phyloP scores from a whole-genome alignment of 129 eudicot genomes.

The Chrysanthemum makinoi region DNA sequence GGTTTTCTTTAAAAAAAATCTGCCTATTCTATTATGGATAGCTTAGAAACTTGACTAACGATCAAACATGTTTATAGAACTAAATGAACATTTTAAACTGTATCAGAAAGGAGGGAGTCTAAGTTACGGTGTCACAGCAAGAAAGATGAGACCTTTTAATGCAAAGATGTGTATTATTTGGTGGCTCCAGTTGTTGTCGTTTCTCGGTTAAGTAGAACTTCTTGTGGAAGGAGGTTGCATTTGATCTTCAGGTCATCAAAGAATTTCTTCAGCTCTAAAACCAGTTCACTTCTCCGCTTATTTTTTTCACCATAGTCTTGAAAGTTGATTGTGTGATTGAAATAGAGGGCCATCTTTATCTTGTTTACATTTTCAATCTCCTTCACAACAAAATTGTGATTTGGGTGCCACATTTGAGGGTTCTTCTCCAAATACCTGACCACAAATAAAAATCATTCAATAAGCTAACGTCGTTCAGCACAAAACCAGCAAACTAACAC shows the following conservation, averaged over 20 bases:
- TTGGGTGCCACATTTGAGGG: conserved; percentile 75
- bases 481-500: neutral
- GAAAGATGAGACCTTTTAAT: neutral
- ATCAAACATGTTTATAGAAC: neutral
- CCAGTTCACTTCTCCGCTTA: conserved; percentile 63
- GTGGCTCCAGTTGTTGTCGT: conserved; percentile 17
- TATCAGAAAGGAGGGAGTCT: neutral
- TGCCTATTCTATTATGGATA: neutral
- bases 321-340: conserved; percentile 89
- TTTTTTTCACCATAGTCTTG: conserved; percentile 62
- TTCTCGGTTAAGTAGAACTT: conserved; percentile 43
- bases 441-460: neutral
- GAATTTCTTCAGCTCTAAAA: conserved; percentile 68
- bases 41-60: neutral
- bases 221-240: conserved; percentile 84
- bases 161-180: conserved; percentile 23
- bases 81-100: neutral
- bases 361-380: conserved; percentile 89
- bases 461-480: neutral
- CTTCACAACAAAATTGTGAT: conserved; percentile 72
- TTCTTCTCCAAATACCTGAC: conserved; percentile 77
- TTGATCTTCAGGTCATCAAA: conserved; percentile 73
- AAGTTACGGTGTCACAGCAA: neutral
- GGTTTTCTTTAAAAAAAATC: conserved; percentile 2
- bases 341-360: conserved; percentile 67